phyloP scores from a whole-genome alignment of 1,139 yeast species.

The Fermentozyma sake region DNA sequence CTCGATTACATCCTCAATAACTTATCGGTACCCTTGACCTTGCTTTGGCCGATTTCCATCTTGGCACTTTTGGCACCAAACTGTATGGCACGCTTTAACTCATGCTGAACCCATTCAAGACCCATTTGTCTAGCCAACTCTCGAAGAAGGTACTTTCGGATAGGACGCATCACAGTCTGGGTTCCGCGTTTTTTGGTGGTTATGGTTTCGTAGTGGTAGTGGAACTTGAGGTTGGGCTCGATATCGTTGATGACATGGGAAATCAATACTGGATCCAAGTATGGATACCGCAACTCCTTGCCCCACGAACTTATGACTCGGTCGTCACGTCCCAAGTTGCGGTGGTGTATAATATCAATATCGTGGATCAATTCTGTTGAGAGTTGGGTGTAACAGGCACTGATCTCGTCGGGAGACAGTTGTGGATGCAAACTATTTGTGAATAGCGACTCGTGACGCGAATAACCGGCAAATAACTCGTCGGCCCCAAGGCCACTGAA shows the following conservation, averaged over 20 bases:
- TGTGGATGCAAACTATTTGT: conserved; percentile 13
- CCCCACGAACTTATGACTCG: conserved; percentile 84
- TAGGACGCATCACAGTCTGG: conserved; percentile 23
- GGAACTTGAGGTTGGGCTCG: conserved; percentile 50
- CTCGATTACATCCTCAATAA: too few relatives aligned
- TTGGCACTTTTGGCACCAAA: conserved; percentile 96
- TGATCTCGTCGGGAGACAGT: conserved; percentile 14
- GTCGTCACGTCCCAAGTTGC: conserved; percentile 90
- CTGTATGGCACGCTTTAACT: conserved; percentile 92
- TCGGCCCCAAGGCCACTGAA: conserved; percentile 98
- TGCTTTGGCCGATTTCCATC: conserved; percentile 71
- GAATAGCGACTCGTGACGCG: conserved; percentile 61
- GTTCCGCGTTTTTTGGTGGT: conserved; percentile 28
- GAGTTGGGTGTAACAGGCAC: conserved; percentile 19
- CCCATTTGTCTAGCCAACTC: conserved; percentile 52
- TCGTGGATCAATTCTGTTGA: conserved; percentile 59
- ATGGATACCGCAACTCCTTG: conserved; percentile 87
- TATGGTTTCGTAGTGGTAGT: conserved; percentile 25
- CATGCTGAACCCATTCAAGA: conserved; percentile 56
- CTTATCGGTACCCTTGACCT: conserved; percentile 58
- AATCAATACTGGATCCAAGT: conserved; percentile 63
- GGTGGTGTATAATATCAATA: conserved; percentile 63
- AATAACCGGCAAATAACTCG: conserved; percentile 90
- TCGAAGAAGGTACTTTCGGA: conserved; percentile 63
- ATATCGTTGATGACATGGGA: conserved; percentile 43